These are phyloP conservation scores for Claviceps sp. DNA, from an alignment of 2,329 filamentous ascomycete genomes.

Conservation along the genomic window DNA sequence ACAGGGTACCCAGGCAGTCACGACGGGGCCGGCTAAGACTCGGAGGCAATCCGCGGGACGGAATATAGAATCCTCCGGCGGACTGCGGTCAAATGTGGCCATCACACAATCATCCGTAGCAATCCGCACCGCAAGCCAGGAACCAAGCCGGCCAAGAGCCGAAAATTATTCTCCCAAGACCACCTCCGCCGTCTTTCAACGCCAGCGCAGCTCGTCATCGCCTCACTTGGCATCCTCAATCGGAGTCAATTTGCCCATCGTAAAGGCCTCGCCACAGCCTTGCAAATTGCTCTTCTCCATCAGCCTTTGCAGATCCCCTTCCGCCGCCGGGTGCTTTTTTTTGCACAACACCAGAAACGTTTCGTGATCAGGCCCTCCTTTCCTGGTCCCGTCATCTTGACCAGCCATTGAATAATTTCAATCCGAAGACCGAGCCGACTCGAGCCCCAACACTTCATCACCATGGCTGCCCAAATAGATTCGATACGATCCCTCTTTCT, in stretches of 20 bases:
- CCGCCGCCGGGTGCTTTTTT: not conserved
- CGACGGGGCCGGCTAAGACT: not conserved
- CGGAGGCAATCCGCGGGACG: not conserved
- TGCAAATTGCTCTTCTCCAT: slow-evolving; percentile 8
- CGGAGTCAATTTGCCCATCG: slow-evolving; percentile 12
- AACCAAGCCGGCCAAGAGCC: not conserved
- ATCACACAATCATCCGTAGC: not conserved
- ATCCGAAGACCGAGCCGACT: slow-evolving; percentile 14
- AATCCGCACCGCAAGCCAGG: not conserved
- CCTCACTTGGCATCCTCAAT: slow-evolving; percentile 15
- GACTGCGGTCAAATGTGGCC: not conserved
- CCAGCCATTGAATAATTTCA: not conserved
- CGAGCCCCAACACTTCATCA: slow-evolving; percentile 15
- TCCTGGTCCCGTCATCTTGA: not conserved
- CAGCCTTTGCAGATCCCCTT: slow-evolving; percentile 2
- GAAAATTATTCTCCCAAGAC: slow-evolving; percentile 21
- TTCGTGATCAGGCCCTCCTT: not conserved
- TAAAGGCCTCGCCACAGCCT: slow-evolving; percentile 12
- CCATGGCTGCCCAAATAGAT: slow-evolving; percentile 41
- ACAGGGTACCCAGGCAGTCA: not conserved
- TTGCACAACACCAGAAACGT: not conserved
- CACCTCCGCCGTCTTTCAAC: slow-evolving; percentile 10
- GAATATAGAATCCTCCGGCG: not conserved
- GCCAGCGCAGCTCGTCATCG: slow-evolving; percentile 19
- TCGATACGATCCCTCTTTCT: slow-evolving; percentile 49